Base-by-base conservation (phyloP, 2,329 filamentous ascomycete species). In the Diaporthe eres region DNA sequence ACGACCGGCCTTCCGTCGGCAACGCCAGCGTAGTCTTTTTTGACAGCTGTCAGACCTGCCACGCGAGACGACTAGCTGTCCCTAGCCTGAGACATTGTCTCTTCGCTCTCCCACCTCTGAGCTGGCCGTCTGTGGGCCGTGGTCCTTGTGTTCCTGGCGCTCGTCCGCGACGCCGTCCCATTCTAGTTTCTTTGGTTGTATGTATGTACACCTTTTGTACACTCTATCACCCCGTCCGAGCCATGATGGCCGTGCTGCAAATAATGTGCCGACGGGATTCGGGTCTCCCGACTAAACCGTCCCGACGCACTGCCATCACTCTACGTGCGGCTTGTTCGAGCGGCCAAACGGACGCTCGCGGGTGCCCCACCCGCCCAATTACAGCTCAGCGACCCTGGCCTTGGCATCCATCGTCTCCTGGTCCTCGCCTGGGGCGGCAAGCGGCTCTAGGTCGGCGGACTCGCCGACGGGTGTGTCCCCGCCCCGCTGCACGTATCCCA, bases 401-500 rank as follows among this genome's bases (percentile, higher is more conserved):
- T 84, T 83, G 0, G 85, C 84, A 76, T 87, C 85, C 63, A 86
- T 75, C 7, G 79, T 81, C 75, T 85, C 85, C 60, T 85, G 81
- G 77, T 87, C 85, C 19, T 72, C 77, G 8, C 81, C 83, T 7
- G 82, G 68, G 42, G 82, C 81, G 10, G 63, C 74, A 71, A 81
- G 79, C 61, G 76, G 72, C 55, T 75, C 76, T 13, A 72, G 28
- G 3, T 72, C 53, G 34, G 71, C 28, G 22, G 44, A 39, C 22
- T 34, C n/a, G 34, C 15, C 39, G 9, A 34, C n/a, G 6, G 44
- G 13, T 3, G 53, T 28, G 15, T 34, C 10, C n/a, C n/a, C 53
- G 17, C 10, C 58, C 53, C 72, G 47, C 68, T 55, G 71, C n/a
- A 95, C 92, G 82, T 90, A 90, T 34, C 87, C 88, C 75, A 96